Evolutionary conservation across 345 rosid genomes (phyloP), one percentile per base, ranked within the genome.

Genomic region (Fremontodendron californicum): DNA sequence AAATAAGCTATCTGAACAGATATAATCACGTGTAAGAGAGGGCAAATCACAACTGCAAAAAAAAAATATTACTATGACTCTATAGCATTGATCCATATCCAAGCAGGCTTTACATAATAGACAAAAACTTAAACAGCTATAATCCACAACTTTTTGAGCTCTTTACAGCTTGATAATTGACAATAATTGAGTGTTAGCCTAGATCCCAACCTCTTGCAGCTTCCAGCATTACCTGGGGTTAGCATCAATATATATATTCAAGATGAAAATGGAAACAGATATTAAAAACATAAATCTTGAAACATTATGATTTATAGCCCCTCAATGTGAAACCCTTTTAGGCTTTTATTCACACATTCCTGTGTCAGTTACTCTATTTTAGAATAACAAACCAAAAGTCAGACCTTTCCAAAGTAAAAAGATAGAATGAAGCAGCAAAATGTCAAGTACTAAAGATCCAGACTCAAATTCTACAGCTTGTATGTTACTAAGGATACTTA

Each of bases 1-100:
- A 42, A 67, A n/a, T 67, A 67, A 25, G 72, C 72, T 42, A 67
- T 8, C 72, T 67, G 72, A 43, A 45, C 35, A 67, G 9, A 67
- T 23, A 42, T 13, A 43, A 13, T 42, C 35, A 13, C n/a, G 72
- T 12, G 33, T 23, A 23, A 13, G 72, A 13, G 72, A 45, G 35
- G 11, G 33, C 4, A 68, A 68, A 62, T 16, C 67, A 62, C 42
- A 33, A 5, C n/a, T 60, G 29, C 9, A 18, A 21, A 19, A 39
- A 65, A 3, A n/a, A 25, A 1, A 43, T 43, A 51, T 51, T 51
- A 12, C 19, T 15, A 21, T 42, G 21, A 42, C 48, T n/a, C 45
- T 42, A 31, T 13, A 40, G 71, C 51, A 67, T 42, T 12, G 71
- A 23, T 67, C 33, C 52, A 42, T 48, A n/a, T 42, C 52, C 72